Conservation (phyloP, 495 filamentous ascomycete species). For the Stereocaulon alpinum region DNA sequence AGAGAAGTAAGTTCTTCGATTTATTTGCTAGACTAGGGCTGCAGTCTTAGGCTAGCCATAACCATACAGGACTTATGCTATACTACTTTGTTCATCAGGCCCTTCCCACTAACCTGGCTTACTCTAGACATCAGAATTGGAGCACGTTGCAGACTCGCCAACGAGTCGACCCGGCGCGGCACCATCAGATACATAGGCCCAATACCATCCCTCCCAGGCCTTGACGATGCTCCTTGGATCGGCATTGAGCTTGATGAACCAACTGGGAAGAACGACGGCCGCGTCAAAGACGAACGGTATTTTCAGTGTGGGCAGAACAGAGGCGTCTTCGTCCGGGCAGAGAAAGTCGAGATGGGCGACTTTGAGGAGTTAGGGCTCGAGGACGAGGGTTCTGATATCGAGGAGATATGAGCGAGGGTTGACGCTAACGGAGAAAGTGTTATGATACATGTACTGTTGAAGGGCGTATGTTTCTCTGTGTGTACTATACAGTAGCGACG, state of each 20-base stretch:
- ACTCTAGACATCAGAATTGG: constrained; percentile 44
- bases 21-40: not conserved
- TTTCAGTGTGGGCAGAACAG: constrained; percentile 62
- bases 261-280: constrained; percentile 83
- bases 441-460: not conserved
- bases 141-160: constrained; percentile 53
- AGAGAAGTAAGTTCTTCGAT: constrained; percentile 37
- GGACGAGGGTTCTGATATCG: constrained; percentile 67
- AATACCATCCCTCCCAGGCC: constrained; percentile 66
- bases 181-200: constrained; percentile 72
- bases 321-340: constrained; percentile 82
- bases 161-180: constrained; percentile 66
- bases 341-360: constrained; percentile 81
- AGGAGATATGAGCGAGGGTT: constrained; percentile 58
- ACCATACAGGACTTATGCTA: constrained; percentile 1
- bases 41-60: not conserved
- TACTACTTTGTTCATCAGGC: not conserved
- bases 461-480: not conserved
- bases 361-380: constrained; percentile 52
- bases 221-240: constrained; percentile 64
- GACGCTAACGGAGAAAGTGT: not conserved
- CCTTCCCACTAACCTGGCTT: not conserved
- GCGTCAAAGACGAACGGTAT: constrained; percentile 64
- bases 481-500: not conserved
- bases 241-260: constrained; percentile 81